Conservation (phyloP, 371 early-diverging fungal genomes). For the Catenaria anguillulae region DNA sequence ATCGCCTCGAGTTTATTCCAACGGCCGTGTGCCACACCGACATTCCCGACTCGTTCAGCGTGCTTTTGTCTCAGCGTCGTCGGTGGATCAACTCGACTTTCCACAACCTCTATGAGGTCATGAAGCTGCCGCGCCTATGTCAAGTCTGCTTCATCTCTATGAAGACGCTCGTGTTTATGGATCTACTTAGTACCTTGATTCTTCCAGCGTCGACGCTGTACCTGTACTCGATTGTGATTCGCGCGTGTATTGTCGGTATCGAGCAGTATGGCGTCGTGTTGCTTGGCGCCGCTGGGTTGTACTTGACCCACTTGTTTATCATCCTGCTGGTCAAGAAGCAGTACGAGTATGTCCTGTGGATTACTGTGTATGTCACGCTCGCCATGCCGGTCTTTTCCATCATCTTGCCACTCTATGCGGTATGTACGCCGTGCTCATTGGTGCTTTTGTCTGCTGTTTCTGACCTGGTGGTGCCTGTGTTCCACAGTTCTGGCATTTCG, state of each 20-base stretch:
- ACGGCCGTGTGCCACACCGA: slow-evolving; percentile 37
- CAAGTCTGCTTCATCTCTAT: slow-evolving; percentile 34
- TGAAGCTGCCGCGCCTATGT: slow-evolving; percentile 28
- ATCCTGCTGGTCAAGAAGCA: slow-evolving; percentile 28
- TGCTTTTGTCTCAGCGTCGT: slow-evolving; percentile 49
- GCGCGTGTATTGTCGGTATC: slow-evolving; percentile 5
- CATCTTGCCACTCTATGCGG: slow-evolving; percentile 5
- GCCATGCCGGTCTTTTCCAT: slow-evolving; percentile 15
- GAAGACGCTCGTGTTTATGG: slow-evolving; percentile 35
- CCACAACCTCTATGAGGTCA: slow-evolving; percentile 32
- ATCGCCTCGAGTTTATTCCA: slow-evolving; percentile 39
- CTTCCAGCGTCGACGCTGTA: slow-evolving; percentile 35
- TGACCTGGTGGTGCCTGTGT: background rate
- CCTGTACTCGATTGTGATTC: slow-evolving; percentile 23
- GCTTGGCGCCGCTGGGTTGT: slow-evolving; percentile 10
- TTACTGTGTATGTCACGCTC: slow-evolving; percentile 6
- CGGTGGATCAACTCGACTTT: slow-evolving; percentile 55
- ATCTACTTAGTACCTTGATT: slow-evolving; percentile 33
- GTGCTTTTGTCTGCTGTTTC: no score
- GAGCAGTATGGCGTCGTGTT: background rate
- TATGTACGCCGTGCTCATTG: background rate
- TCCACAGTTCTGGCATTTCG: slow-evolving; percentile 42
- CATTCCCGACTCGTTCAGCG: slow-evolving; percentile 37
- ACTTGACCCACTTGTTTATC: slow-evolving; percentile 12
- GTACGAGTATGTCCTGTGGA: slow-evolving; percentile 26